These are phyloP conservation scores for Cucumis cinereus DNA, from an alignment of 306 rosid species.

Conservation along the genomic window DNA sequence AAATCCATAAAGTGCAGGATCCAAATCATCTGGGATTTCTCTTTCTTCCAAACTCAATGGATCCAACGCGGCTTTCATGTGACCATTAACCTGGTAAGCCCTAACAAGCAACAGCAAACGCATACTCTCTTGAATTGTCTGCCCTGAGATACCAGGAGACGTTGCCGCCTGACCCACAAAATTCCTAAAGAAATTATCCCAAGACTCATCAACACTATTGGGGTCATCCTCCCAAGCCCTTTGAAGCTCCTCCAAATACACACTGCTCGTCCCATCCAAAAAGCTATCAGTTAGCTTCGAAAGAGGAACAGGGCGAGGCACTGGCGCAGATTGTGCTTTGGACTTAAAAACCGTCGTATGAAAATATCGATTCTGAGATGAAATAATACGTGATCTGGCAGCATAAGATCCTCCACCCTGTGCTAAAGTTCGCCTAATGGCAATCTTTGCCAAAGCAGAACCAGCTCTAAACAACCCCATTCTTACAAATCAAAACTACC, in stretches of 20 bases:
- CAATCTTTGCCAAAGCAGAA: slow-evolving; percentile 53
- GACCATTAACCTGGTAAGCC: slow-evolving; percentile 94
- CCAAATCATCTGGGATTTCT: slow-evolving; percentile 60
- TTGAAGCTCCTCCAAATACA: slow-evolving; percentile 89
- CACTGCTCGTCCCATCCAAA: slow-evolving; percentile 91
- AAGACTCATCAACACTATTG: slow-evolving; percentile 82
- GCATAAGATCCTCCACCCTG: slow-evolving; percentile 43
- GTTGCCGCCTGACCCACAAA: slow-evolving; percentile 83
- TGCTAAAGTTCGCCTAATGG: slow-evolving; percentile 42
- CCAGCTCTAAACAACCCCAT: slow-evolving; percentile 95
- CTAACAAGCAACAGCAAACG: slow-evolving; percentile 74
- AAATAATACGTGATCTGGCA: slow-evolving; percentile 40
- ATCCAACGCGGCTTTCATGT: slow-evolving; percentile 81
- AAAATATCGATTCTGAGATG: slow-evolving; percentile 38
- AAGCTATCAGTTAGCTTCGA: slow-evolving; percentile 84
- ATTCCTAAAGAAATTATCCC: slow-evolving; percentile 94
- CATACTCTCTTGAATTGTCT: slow-evolving; percentile 98
- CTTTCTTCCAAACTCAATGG: slow-evolving; percentile 65
- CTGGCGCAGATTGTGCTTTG: slow-evolving; percentile 58
- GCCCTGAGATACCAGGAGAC: slow-evolving; percentile 89
- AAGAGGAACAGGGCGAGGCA: slow-evolving; percentile 81
- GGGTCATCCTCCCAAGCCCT: slow-evolving; percentile 99
- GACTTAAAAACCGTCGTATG: slow-evolving; percentile 48
- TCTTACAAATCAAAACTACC: slow-evolving; percentile 10
- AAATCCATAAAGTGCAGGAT: slow-evolving; percentile 82